phyloP scores from a whole-genome alignment of 305 asterid species.

The Fraxinus floribunda region DNA sequence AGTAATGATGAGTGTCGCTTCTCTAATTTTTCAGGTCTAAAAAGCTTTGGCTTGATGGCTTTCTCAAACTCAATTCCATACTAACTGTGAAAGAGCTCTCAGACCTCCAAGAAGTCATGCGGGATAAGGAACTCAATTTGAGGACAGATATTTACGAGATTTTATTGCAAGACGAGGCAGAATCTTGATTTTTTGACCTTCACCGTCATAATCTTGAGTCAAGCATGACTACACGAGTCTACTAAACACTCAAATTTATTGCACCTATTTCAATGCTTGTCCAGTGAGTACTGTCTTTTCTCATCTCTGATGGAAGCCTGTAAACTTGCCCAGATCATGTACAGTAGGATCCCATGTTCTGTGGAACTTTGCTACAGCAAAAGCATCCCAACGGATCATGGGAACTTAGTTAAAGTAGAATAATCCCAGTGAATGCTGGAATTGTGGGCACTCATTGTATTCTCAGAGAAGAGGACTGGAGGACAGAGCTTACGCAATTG shows the following conservation, averaged over 20 bases:
- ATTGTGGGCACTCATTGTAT: background rate
- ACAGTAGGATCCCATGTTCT: background rate
- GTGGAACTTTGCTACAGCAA: background rate
- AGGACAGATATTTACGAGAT: slow-evolving; percentile 93
- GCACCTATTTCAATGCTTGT: background rate
- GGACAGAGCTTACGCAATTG: background rate
- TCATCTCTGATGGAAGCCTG: background rate
- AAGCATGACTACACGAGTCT: background rate
- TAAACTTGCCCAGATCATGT: background rate
- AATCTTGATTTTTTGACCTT: slow-evolving; percentile 5
- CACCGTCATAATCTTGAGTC: background rate
- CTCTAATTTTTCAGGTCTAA: slow-evolving; percentile 63
- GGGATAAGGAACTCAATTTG: slow-evolving; percentile 88
- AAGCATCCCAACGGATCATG: background rate
- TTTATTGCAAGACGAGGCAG: slow-evolving; percentile 73
- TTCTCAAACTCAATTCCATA: slow-evolving; percentile 57
- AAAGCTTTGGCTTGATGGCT: slow-evolving; percentile 91
- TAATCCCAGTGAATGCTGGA: background rate
- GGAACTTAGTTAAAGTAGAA: background rate
- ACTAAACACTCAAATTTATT: background rate
- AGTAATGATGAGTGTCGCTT: background rate
- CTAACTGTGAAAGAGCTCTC: slow-evolving; percentile 82
- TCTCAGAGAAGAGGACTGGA: background rate
- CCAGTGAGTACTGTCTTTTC: background rate
- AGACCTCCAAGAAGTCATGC: slow-evolving; percentile 94